Conservation (phyloP, 1,139 yeast species). For the Sugiyamaella japonica region DNA sequence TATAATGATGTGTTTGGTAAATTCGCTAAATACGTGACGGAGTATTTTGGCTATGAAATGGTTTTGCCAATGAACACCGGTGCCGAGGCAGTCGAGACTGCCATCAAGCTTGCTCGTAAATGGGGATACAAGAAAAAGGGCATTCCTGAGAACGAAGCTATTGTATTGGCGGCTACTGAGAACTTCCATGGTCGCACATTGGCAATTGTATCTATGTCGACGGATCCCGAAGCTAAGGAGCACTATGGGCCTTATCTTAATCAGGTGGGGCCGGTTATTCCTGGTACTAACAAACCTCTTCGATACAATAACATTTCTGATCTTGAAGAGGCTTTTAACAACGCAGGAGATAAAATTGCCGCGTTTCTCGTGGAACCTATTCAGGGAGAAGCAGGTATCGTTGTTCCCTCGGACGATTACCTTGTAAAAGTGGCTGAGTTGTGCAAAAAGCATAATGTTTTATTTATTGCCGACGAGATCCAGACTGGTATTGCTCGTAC, state of each 20-base stretch:
- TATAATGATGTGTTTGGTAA: conserved; percentile 85
- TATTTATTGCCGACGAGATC: conserved; percentile 92
- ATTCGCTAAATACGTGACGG: conserved; percentile 86
- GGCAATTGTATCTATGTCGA: conserved; percentile 94
- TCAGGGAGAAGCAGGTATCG: conserved; percentile 98
- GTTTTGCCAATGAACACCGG: conserved; percentile 98
- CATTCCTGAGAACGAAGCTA: conserved; percentile 79
- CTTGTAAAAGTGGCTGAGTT: conserved; percentile 68
- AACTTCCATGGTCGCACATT: conserved; percentile 97
- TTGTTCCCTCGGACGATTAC: conserved; percentile 86
- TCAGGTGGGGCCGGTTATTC: conserved; percentile 80
- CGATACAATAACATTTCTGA: conserved; percentile 63
- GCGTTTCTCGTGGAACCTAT: conserved; percentile 93
- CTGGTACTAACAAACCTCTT: conserved; percentile 48
- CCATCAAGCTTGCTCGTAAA: conserved; percentile 88
- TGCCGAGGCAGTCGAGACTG: conserved; percentile 98
- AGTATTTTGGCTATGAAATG: conserved; percentile 86
- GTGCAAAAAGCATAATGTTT: conserved; percentile 79
- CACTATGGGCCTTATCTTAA: conserved; percentile 87
- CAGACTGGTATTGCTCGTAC: conserved; percentile 98
- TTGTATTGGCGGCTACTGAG: conserved; percentile 80
- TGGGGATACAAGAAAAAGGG: conserved; percentile 95
- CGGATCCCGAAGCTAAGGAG: conserved; percentile 89
- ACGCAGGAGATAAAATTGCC: conserved; percentile 88
- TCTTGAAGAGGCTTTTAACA: conserved; percentile 75